phyloP scores from a whole-genome alignment of 371 early-diverging fungal species.

The Mortierella sp. region DNA sequence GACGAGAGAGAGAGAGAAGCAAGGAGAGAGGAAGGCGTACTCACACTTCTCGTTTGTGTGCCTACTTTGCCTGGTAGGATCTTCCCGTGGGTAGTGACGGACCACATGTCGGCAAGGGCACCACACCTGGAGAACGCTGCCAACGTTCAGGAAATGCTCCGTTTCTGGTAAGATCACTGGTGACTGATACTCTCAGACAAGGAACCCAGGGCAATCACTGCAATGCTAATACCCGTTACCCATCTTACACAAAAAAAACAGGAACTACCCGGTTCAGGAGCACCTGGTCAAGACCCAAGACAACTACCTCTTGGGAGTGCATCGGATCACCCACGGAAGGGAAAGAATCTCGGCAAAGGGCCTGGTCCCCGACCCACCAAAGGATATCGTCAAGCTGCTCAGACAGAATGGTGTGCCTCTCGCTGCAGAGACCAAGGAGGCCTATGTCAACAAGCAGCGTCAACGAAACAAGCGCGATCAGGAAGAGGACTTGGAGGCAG shows the following conservation, averaged over 20 bases:
- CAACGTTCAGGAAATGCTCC: slow-evolving; percentile 77
- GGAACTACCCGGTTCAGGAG: slow-evolving; percentile 87
- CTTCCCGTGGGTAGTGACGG: slow-evolving; percentile 67
- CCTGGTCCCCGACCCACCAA: slow-evolving; percentile 27
- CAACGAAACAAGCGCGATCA: slow-evolving; percentile 10
- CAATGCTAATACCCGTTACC: background rate
- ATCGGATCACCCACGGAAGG: slow-evolving; percentile 79
- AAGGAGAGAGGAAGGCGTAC: background rate
- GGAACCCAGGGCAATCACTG: background rate
- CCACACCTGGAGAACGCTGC: slow-evolving; percentile 72
- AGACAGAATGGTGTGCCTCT: slow-evolving; percentile 43
- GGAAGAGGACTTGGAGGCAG: slow-evolving; percentile 20
- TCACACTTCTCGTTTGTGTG: background rate
- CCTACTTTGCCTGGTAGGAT: slow-evolving; percentile 34
- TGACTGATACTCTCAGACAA: background rate
- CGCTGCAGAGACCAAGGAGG: slow-evolving; percentile 44
- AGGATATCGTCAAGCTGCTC: slow-evolving; percentile 30
- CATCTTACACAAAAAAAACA: slow-evolving; percentile 16
- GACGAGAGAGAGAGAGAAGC: background rate
- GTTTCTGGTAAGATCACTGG: slow-evolving; percentile 67
- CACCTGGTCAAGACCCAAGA: slow-evolving; percentile 91
- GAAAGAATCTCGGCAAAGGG: slow-evolving; percentile 34
- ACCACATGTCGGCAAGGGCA: slow-evolving; percentile 66
- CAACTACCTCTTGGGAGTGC: slow-evolving; percentile 89
- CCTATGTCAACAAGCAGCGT: slow-evolving; percentile 10